A percentile compares a stretch with the other conserved stretches of the same genome.
phyloP scores from a whole-genome alignment of 345 rosid species.

The Viola odorata region DNA sequence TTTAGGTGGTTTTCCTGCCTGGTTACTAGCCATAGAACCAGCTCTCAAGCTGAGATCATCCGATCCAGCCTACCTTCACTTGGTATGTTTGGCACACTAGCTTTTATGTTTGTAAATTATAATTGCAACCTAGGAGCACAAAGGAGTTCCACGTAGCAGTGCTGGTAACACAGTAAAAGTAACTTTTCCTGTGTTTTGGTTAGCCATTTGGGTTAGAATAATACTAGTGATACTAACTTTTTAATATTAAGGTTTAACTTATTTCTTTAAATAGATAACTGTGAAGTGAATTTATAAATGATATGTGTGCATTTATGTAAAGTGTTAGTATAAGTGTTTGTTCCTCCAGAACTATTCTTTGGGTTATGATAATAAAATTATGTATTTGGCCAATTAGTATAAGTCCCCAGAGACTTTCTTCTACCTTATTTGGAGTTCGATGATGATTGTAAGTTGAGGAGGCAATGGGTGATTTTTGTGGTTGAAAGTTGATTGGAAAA shows the following conservation, averaged over 20 bases:
- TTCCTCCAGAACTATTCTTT: too few species aligned
- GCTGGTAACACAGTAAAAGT: not conserved
- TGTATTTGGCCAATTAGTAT: too few species aligned
- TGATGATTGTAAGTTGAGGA: not conserved
- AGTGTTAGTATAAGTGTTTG: too few species aligned
- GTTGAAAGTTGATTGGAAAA: not conserved
- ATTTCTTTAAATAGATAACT: too few species aligned
- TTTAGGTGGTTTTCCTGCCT: constrained; percentile 88
- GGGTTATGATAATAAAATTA: too few species aligned
- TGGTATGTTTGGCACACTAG: constrained; percentile 37
- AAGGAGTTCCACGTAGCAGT: not conserved
- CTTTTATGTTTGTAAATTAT: constrained; percentile 1
- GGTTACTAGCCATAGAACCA: constrained; percentile 75
- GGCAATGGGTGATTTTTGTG: not conserved
- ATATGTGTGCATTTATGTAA: too few species aligned
- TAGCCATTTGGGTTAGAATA: too few species aligned
- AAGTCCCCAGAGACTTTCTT: not conserved
- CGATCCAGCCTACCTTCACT: constrained; percentile 63
- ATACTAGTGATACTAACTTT: too few species aligned
- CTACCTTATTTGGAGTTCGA: not conserved
- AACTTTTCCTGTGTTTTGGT: too few species aligned
- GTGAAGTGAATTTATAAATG: too few species aligned
- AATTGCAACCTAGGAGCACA: not conserved
- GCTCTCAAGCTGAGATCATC: constrained; percentile 64
- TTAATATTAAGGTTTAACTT: too few species aligned